Evolutionary conservation across 305 asterid species (phyloP), one percentile per base, ranked within the genome.

Genomic region (Lippia alba): DNA sequence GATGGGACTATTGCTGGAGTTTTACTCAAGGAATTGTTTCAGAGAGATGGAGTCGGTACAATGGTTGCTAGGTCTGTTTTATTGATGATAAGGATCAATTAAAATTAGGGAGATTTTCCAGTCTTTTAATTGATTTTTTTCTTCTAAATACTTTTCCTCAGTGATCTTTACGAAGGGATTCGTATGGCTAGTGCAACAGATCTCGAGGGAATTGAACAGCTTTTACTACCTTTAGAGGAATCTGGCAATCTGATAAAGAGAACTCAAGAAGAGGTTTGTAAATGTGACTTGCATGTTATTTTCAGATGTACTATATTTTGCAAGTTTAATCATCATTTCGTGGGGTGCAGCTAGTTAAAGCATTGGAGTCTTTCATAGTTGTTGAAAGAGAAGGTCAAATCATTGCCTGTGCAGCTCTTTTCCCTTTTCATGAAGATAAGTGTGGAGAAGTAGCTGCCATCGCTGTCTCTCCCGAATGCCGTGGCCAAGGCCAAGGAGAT

Each of bases 401-500:
- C 33, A 90, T 89, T 67, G 99, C 97, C 15, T 87, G 98, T 74
- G 87, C 92, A 6, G 98, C 99, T 79, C 86, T 94, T 66, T 87
- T 90, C 76, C 96, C 97, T 32, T 90, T 78, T 78, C 74, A 71
- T 19, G 78, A 85, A 64, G 96, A 88, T 3, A 90, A 89, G 71
- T 89, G 99, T 58, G 98, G 96, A 65, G 98, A 92, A 83, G 92
- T 94, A 70, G 98, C 99, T 80, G 96, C 97, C 54, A 87, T 92
- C 76, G 98, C 97, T 70, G 99, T 94, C 78, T 92, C 96, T 75
- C 96, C 98, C 33, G 99, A 92, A 48, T 92, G 99, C 56, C 98
- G 99, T 30, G 97, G 97, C 45, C 94, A 89, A 79, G 99, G 99
- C 53, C 99, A 90, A 55, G 99, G 99, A 76, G 98, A 94, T 85